Evolutionary conservation across 2,329 filamentous ascomycete genomes (phyloP).

Genomic region (Xylaria multiplex): DNA sequence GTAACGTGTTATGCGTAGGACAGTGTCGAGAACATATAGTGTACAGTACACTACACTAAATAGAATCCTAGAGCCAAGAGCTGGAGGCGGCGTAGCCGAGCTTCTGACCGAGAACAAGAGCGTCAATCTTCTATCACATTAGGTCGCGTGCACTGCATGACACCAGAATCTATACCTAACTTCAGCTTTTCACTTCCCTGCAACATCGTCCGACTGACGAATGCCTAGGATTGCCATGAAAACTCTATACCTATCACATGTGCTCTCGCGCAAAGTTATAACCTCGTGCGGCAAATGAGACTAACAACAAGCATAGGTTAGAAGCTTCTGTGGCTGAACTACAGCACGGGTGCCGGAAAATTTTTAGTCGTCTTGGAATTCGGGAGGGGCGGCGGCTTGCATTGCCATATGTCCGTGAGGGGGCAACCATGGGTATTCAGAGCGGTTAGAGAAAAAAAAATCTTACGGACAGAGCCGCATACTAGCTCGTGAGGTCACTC

Average conservation of each 20-base stretch:
- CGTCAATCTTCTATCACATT: background rate
- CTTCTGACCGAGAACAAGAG: conserved; percentile 2
- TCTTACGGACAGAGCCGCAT: conserved; percentile 26
- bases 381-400: conserved; percentile 10
- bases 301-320: background rate
- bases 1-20: background rate
- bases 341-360: conserved; percentile 29
- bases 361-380: conserved; percentile 28
- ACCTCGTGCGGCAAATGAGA: background rate
- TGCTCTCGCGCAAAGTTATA: background rate
- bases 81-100: conserved; percentile 22
- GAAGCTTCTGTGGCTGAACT: background rate
- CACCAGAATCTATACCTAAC: background rate
- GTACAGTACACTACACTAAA: background rate
- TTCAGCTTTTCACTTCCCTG: conserved; percentile 17
- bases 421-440: background rate
- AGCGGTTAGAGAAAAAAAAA: background rate
- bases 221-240: background rate
- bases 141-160: background rate
- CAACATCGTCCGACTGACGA: conserved; percentile 10
- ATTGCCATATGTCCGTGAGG: conserved; percentile 5
- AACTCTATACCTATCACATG: conserved; percentile 14
- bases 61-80: conserved; percentile 22
- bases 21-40: no score
- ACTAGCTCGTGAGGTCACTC: background rate